A percentile compares a stretch with the other conserved stretches of the same genome.
Conservation (phyloP, 805 yeast genomes). For the Danielia reshetovae region DNA sequence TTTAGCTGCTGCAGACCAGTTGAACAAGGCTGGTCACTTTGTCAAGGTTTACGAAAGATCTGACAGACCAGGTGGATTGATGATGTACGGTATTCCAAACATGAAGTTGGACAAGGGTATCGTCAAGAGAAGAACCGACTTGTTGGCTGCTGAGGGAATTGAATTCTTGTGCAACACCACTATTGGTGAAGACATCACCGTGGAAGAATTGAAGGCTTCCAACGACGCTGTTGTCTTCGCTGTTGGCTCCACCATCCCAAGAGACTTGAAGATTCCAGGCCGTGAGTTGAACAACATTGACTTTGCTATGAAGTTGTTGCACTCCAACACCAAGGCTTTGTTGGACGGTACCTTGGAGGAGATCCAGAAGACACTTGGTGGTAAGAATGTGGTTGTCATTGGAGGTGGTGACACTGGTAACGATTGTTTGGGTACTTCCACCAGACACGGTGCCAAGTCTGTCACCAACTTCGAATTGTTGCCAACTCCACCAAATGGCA, state of each 20-base stretch:
- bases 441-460: constrained; percentile 94
- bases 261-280: constrained; percentile 93
- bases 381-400: constrained; percentile 90
- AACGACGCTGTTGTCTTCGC: constrained; percentile 87
- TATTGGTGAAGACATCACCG: constrained; percentile 77
- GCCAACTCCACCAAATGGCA: constrained; percentile 82
- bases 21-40: constrained; percentile 90
- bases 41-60: constrained; percentile 92
- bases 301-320: constrained; percentile 90
- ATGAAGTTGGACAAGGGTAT: constrained; percentile 94
- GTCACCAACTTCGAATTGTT: constrained; percentile 91
- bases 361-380: constrained; percentile 66
- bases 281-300: constrained; percentile 86
- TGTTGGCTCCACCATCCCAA: constrained; percentile 94
- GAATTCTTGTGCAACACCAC: constrained; percentile 72
- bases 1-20: constrained; percentile 93
- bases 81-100: constrained; percentile 99
- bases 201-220: constrained; percentile 58
- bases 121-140: constrained; percentile 89
- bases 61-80: constrained; percentile 93
- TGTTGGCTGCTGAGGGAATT: constrained; percentile 87
- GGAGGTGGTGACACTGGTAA: constrained; percentile 99
- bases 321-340: constrained; percentile 85
- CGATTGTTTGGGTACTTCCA: constrained; percentile 96
- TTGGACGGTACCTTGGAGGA: constrained; percentile 76